Conservation (phyloP, 2,329 filamentous ascomycete genomes). For the Talaromyces rugulosus region DNA sequence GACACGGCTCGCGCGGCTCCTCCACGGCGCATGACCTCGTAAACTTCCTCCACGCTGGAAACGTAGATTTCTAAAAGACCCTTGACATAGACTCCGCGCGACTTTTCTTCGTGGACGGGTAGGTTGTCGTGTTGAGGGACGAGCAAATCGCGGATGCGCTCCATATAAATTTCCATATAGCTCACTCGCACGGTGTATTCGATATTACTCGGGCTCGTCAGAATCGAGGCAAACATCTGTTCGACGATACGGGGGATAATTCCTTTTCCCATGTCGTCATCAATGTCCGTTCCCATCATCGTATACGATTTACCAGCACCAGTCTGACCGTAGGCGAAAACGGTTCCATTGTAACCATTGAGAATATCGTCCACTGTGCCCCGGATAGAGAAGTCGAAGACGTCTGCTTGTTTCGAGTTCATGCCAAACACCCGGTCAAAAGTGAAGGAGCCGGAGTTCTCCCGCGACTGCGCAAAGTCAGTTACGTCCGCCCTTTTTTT, state of each 20-base stretch:
- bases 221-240: conserved; percentile 94
- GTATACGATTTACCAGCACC: conserved; percentile 98
- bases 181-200: conserved; percentile 98
- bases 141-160: conserved; percentile 89
- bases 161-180: conserved; percentile 99
- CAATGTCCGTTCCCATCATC: conserved; percentile 96
- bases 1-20: conserved; percentile 86
- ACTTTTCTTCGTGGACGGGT: conserved; percentile 97
- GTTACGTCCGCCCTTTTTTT: background rate
- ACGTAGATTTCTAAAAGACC: conserved; percentile 93
- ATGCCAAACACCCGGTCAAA: conserved; percentile 98
- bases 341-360: conserved; percentile 98
- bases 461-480: conserved; percentile 61
- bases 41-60: conserved; percentile 90
- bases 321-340: conserved; percentile 97
- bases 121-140: conserved; percentile 93
- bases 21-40: conserved; percentile 92
- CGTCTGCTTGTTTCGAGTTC: conserved; percentile 81
- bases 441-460: conserved; percentile 81
- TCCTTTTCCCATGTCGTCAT: conserved; percentile 80
- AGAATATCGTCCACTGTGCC: conserved; percentile 96
- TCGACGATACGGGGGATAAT: conserved; percentile 96
- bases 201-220: conserved; percentile 86
- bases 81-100: conserved; percentile 92
- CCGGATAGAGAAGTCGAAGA: conserved; percentile 97